These are phyloP conservation scores for Arabidopsis thaliana DNA, from an alignment of 345 rosid species.

Conservation along the genomic window DNA sequence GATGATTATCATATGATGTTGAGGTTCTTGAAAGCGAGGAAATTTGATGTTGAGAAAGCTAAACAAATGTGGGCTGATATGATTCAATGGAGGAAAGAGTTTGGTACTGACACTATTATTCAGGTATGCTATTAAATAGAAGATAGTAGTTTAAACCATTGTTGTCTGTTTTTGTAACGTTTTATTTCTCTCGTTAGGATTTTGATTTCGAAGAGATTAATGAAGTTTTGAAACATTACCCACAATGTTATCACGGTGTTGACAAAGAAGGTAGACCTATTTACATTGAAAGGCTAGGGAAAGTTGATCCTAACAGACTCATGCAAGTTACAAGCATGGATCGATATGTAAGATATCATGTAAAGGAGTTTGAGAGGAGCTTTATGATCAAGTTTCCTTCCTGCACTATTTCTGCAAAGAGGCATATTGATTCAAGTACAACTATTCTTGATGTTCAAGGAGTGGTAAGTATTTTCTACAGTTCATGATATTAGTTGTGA, in stretches of 20 bases:
- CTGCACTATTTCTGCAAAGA: conserved; percentile 93
- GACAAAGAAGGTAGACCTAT: conserved; percentile 95
- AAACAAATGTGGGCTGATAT: conserved; percentile 99
- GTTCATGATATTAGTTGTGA: conserved; percentile 41
- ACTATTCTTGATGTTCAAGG: conserved; percentile 99
- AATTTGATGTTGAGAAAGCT: conserved; percentile 86
- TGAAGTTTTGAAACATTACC: conserved; percentile 82
- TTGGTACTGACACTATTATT: conserved; percentile 79
- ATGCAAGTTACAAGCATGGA: conserved; percentile 97
- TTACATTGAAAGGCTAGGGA: conserved; percentile 91
- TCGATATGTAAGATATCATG: conserved; percentile 89
- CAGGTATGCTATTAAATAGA: conserved; percentile 53
- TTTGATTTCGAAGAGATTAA: conserved; percentile 82
- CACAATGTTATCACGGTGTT: conserved; percentile 95
- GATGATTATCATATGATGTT: conserved; percentile 98
- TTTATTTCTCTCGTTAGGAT: conserved; percentile 56
- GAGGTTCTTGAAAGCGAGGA: conserved; percentile 94
- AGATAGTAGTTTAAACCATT: conserved; percentile 22
- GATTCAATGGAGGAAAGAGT: conserved; percentile 95
- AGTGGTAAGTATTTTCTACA: conserved; percentile 62
- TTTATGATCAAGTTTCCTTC: conserved; percentile 91
- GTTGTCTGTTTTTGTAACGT: conserved; percentile 5
- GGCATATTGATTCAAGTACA: conserved; percentile 96
- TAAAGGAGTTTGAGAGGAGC: conserved; percentile 92
- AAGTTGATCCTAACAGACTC: conserved; percentile 84